A percentile compares a stretch with the other conserved stretches of the same genome.
These are phyloP conservation scores for Nymphaea colorata DNA, from an alignment of 164 flowering plant species.

Conservation along the genomic window DNA sequence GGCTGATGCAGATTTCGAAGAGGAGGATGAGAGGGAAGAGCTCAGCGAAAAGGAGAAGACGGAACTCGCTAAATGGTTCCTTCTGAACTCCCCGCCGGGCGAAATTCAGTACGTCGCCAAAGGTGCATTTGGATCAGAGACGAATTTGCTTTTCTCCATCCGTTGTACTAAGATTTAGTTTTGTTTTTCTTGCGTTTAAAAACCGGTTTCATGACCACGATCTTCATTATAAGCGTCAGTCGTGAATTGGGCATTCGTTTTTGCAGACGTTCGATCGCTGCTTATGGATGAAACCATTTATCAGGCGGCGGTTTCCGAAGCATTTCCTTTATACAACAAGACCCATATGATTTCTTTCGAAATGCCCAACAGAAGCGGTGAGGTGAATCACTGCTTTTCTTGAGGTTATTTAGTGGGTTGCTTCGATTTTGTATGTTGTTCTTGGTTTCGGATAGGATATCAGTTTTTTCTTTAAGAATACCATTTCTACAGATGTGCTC, in stretches of 20 bases:
- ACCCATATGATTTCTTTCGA: constrained; percentile 68
- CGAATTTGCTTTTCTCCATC: neutral
- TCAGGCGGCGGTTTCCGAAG: constrained; percentile 60
- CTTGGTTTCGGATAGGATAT: neutral
- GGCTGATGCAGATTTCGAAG: constrained; percentile 21
- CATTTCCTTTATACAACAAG: constrained; percentile 79
- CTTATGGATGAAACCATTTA: constrained; percentile 56
- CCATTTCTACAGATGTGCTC: no score
- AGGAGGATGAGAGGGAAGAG: constrained; percentile 18
- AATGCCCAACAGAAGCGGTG: constrained; percentile 67
- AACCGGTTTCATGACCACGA: neutral
- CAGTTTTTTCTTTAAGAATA: no score
- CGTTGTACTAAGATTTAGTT: neutral
- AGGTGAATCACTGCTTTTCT: constrained; percentile 31
- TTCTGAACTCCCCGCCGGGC: constrained; percentile 83
- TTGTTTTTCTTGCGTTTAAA: neutral
- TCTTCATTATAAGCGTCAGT: neutral
- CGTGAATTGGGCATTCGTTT: neutral
- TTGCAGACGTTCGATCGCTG: constrained; percentile 50
- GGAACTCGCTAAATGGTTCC: constrained; percentile 96
- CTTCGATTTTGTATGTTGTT: neutral
- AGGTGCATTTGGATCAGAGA: constrained; percentile 29
- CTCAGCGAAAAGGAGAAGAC: constrained; percentile 37
- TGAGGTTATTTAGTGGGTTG: neutral
- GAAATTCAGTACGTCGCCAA: constrained; percentile 93